phyloP scores from a whole-genome alignment of 2,329 filamentous ascomycete genomes.

The Claviceps quebecensis region DNA sequence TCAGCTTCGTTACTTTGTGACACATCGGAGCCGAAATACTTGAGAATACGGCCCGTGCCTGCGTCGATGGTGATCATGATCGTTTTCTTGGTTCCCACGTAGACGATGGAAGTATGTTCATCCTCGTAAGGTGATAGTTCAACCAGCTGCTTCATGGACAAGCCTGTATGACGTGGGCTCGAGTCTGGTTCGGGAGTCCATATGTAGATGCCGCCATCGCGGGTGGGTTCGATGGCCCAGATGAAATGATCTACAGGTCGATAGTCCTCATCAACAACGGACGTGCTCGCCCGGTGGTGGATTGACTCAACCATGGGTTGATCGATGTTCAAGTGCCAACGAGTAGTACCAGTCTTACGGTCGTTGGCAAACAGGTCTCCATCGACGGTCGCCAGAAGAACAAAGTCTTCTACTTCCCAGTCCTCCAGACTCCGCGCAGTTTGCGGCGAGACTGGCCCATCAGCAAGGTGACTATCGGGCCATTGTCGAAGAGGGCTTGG shows the following conservation, averaged over 20 bases:
- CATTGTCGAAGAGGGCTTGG: constrained; percentile 54
- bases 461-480: constrained; percentile 42
- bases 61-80: constrained; percentile 83
- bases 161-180: constrained; percentile 50
- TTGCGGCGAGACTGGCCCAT: constrained; percentile 67
- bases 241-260: constrained; percentile 69
- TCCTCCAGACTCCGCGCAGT: constrained; percentile 95
- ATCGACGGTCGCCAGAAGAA: constrained; percentile 99
- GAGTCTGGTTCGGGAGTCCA: constrained; percentile 53
- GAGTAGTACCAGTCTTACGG: constrained; percentile 67
- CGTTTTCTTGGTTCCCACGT: constrained; percentile 83
- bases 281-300: constrained; percentile 60
- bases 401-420: constrained; percentile 99
- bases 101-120: constrained; percentile 58
- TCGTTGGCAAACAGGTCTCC: constrained; percentile 88
- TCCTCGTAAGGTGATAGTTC: constrained; percentile 69
- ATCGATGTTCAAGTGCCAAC: constrained; percentile 75
- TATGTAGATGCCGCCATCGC: constrained; percentile 75
- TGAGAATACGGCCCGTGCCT: constrained; percentile 65
- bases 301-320: constrained; percentile 83
- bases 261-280: constrained; percentile 43
- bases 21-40: constrained; percentile 68
- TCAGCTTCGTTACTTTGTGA: constrained; percentile 54
- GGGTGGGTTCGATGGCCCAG: constrained; percentile 88
- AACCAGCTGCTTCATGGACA: constrained; percentile 78